Percentiles rank a stretch among this genome's conserved stretches.
phyloP scores from a whole-genome alignment of 495 filamentous ascomycete species.

The Penicillium atrosanguineum region DNA sequence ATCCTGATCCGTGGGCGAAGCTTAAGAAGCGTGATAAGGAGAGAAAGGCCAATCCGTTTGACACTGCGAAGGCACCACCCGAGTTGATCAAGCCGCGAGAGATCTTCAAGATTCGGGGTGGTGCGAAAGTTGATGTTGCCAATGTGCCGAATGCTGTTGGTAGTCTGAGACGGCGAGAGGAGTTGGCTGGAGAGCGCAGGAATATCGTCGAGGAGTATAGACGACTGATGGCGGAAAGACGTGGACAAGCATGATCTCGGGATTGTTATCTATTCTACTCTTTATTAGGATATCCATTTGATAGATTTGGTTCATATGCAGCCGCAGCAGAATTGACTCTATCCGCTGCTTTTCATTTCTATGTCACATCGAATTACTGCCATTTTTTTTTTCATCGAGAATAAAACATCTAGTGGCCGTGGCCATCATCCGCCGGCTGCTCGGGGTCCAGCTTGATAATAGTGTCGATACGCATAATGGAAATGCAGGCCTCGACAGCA shows the following conservation, averaged over 20 bases:
- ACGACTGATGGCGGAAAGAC: conserved; percentile 70
- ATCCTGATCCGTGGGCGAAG: conserved; percentile 80
- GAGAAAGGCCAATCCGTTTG: conserved; percentile 58
- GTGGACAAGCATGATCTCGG: conserved; percentile 23
- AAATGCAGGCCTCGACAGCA: conserved; percentile 97
- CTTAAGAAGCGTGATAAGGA: conserved; percentile 60
- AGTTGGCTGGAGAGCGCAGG: conserved; percentile 70
- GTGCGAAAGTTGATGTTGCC: conserved; percentile 67
- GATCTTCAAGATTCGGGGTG: conserved; percentile 65
- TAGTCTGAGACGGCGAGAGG: conserved; percentile 78
- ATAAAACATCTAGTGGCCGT: conserved; percentile 38
- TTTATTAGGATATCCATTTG: conserved; percentile 16
- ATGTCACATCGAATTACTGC: conserved; percentile 31
- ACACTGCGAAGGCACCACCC: conserved; percentile 80
- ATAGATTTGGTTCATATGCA: conserved; percentile 22
- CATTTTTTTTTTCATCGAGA: conserved; percentile 14
- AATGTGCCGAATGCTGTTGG: conserved; percentile 75
- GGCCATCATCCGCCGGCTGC: conserved; percentile 66
- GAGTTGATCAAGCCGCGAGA: conserved; percentile 64
- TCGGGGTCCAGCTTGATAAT: conserved; percentile 98
- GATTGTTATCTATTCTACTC: background rate
- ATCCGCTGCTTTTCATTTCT: conserved; percentile 26
- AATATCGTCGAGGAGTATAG: conserved; percentile 81
- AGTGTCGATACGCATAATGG: conserved; percentile 99
- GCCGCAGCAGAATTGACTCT: conserved; percentile 14